phyloP scores from a whole-genome alignment of 371 early-diverging fungal genomes.

The Mucor circinelloides region DNA sequence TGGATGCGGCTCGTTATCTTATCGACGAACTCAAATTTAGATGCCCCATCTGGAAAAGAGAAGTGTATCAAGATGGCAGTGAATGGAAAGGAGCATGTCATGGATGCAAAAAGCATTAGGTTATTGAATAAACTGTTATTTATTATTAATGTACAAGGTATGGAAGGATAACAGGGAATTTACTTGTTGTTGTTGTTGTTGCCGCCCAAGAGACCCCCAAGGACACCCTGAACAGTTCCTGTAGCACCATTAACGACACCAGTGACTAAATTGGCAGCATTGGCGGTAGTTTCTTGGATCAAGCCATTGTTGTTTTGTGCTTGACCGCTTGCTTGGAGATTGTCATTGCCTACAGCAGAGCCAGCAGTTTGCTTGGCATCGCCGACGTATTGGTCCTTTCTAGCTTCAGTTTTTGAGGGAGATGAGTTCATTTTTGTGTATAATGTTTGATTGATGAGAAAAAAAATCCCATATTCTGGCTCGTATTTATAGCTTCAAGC shows the following conservation, averaged over 20 bases:
- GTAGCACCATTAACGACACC: neutral
- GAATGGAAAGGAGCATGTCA: slow-evolving; percentile 69
- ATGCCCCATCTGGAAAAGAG: slow-evolving; percentile 93
- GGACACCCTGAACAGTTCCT: neutral
- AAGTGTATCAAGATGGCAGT: slow-evolving; percentile 78
- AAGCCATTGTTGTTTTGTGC: slow-evolving; percentile 32
- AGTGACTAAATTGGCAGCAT: neutral
- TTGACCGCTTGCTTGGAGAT: slow-evolving; percentile 40
- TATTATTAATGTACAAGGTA: neutral
- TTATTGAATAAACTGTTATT: neutral
- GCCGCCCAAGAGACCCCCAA: neutral
- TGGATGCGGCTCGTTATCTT: slow-evolving; percentile 76
- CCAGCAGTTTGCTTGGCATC: slow-evolving; percentile 44
- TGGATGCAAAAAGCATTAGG: neutral
- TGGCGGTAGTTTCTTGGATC: slow-evolving; percentile 24
- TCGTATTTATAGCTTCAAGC: neutral
- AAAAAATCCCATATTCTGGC: neutral
- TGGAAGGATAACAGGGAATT: neutral
- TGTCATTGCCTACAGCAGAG: slow-evolving; percentile 35
- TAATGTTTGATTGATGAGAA: neutral
- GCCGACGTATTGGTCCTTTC: slow-evolving; percentile 38
- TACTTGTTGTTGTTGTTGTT: neutral
- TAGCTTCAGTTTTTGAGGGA: slow-evolving; percentile 25
- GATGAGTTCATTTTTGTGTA: neutral
- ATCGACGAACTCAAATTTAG: slow-evolving; percentile 83